Percentiles rank a stretch among this genome's conserved stretches.
Evolutionary conservation across 1,284 basidiomycete species (phyloP).

Genomic region (Salmacisia buchloeana): DNA sequence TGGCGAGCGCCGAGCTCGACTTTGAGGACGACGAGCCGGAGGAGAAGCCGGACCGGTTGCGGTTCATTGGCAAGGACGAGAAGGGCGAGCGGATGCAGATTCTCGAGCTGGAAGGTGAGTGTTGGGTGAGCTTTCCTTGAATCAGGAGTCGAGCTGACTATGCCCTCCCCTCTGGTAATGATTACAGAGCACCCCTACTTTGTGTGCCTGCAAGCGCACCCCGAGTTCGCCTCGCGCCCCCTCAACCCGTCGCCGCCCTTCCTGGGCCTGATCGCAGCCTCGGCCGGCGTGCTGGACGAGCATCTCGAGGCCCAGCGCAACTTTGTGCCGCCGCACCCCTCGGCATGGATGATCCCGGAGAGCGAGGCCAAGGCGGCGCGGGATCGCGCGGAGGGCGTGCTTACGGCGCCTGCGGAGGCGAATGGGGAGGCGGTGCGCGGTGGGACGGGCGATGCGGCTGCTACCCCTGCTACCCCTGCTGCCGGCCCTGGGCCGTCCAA

Average conservation of each 20-base stretch:
- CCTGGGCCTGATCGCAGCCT: constrained; percentile 88
- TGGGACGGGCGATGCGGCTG: no score
- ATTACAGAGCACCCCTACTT: constrained; percentile 84
- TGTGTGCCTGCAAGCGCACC: constrained; percentile 90
- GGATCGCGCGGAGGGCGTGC: background rate
- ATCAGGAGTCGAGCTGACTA: constrained; percentile 3
- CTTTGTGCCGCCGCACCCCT: constrained; percentile 57
- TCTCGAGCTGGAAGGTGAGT: constrained; percentile 62
- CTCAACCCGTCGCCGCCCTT: constrained; percentile 96
- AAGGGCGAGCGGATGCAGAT: constrained; percentile 97
- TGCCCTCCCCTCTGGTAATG: constrained; percentile 8
- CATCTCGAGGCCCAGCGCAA: constrained; percentile 66
- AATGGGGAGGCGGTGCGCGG: background rate
- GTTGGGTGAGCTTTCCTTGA: constrained; percentile 39
- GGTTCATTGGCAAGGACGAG: constrained; percentile 87
- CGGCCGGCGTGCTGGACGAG: constrained; percentile 70
- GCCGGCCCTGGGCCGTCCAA: background rate
- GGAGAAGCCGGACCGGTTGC: constrained; percentile 28
- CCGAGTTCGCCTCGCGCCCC: constrained; percentile 97
- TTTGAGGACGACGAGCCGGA: constrained; percentile 1
- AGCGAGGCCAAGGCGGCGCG: constrained; percentile 19
- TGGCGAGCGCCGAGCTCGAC: background rate
- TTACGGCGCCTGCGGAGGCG: background rate
- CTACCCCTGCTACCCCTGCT: background rate
- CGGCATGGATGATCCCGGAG: constrained; percentile 39